These are phyloP conservation scores for Penicillium capsulatum DNA, from an alignment of 2,329 filamentous ascomycete species.

Conservation along the genomic window DNA sequence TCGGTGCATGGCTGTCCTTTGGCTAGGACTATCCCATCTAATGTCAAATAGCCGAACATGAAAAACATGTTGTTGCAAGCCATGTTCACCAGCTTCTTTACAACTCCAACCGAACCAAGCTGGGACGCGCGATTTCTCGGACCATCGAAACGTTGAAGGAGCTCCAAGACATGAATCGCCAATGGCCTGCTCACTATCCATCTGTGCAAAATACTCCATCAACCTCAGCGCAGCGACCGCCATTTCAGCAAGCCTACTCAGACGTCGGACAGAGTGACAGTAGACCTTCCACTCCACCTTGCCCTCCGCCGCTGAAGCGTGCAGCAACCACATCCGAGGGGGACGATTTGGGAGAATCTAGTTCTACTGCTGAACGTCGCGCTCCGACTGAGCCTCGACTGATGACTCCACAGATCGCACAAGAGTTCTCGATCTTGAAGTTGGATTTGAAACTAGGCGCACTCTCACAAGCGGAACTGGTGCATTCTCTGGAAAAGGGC, in stretches of 20 bases:
- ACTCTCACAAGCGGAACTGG: constrained; percentile 80
- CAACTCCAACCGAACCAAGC: constrained; percentile 81
- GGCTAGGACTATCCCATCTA: no score
- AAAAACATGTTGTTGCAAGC: constrained; percentile 66
- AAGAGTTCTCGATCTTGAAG: constrained; percentile 94
- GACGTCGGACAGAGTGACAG: constrained; percentile 26
- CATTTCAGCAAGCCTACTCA: constrained; percentile 36
- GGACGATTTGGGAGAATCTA: constrained; percentile 63
- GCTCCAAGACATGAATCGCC: constrained; percentile 81
- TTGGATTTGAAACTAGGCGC: constrained; percentile 87
- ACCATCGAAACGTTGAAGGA: constrained; percentile 79
- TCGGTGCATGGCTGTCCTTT: no score
- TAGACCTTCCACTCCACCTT: constrained; percentile 32
- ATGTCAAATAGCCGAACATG: constrained; percentile 61
- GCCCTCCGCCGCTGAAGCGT: constrained; percentile 58
- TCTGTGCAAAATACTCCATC: constrained; percentile 46
- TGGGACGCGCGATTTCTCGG: constrained; percentile 82
- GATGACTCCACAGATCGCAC: constrained; percentile 85
- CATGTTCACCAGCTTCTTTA: constrained; percentile 92
- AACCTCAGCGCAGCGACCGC: constrained; percentile 33
- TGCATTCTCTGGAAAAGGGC: constrained; percentile 88
- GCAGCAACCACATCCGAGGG: constrained; percentile 68
- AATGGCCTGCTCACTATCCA: constrained; percentile 94
- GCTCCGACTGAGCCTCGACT: constrained; percentile 68
- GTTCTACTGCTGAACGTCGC: constrained; percentile 62